Percentiles rank a stretch among this genome's conserved stretches.
These are phyloP conservation scores for Albatrellus ellisii DNA, from an alignment of 768 basidiomycete species.

Conservation along the genomic window DNA sequence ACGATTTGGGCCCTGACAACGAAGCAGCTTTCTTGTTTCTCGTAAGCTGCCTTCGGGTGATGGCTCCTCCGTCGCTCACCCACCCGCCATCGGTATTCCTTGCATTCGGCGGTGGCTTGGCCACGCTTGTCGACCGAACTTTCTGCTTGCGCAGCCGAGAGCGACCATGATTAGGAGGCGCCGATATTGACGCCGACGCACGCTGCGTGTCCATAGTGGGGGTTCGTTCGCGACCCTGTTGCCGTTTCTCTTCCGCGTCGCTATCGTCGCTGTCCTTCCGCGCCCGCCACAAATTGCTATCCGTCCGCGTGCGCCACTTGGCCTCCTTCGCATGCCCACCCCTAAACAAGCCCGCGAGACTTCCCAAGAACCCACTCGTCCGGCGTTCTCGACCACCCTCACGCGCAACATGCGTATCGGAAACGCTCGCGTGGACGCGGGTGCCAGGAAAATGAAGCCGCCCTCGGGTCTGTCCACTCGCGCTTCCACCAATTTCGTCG, in stretches of 20 bases:
- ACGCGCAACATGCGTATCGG: too few species aligned
- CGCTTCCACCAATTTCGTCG: neutral
- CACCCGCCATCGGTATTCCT: too few species aligned
- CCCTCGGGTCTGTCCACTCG: constrained; percentile 3
- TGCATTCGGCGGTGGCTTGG: too few species aligned
- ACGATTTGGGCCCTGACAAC: too few species aligned
- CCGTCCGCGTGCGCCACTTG: constrained; percentile 26
- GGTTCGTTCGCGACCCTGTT: too few species aligned
- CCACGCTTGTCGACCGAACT: too few species aligned
- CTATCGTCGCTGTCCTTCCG: constrained; percentile 18
- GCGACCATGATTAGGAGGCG: too few species aligned
- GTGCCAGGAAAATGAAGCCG: neutral
- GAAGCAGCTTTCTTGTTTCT: too few species aligned
- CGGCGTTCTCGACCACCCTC: constrained; percentile 11
- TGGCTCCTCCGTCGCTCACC: neutral
- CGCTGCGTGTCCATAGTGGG: too few species aligned
- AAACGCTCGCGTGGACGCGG: neutral
- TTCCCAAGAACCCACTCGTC: constrained; percentile 9
- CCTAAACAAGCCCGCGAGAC: constrained; percentile 9
- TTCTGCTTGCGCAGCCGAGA: too few species aligned
- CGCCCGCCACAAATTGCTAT: constrained; percentile 18
- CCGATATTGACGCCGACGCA: too few species aligned
- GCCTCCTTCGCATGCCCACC: neutral
- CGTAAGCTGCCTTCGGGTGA: too few species aligned
- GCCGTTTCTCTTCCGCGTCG: constrained; percentile 14